These are phyloP conservation scores for Canariomyces notabilis DNA, from an alignment of 2,329 filamentous ascomycete genomes.

Conservation along the genomic window DNA sequence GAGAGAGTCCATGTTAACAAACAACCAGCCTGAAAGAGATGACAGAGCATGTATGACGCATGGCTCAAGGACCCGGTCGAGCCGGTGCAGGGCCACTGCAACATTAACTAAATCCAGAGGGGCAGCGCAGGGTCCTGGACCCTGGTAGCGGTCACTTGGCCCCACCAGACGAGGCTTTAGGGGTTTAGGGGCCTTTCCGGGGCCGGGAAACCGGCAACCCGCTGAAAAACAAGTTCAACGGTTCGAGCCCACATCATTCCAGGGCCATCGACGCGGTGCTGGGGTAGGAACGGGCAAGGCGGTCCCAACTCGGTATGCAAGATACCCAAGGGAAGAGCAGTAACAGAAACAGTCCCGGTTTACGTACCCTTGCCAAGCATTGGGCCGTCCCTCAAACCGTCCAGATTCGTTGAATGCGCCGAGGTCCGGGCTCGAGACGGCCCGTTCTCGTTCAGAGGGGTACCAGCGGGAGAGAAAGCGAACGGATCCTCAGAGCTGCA, in stretches of 20 bases:
- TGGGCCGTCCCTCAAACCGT: constrained; percentile 7
- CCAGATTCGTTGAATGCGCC: constrained; percentile 3
- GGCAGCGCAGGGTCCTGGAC: not conserved
- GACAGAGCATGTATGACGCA: constrained; percentile 10
- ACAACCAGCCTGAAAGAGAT: not conserved
- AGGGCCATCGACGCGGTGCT: too few relatives aligned
- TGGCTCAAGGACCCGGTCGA: not conserved
- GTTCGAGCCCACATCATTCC: not conserved
- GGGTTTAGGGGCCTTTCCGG: not conserved
- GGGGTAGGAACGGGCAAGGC: not conserved
- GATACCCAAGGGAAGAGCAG: too few relatives aligned
- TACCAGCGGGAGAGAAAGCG: constrained; percentile 33
- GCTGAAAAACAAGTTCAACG: not conserved
- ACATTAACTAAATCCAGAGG: not conserved
- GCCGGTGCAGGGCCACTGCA: not conserved
- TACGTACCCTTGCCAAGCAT: constrained; percentile 16
- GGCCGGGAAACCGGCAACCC: not conserved
- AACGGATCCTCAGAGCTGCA: constrained; percentile 31
- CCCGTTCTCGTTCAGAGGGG: constrained; percentile 26
- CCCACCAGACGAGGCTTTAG: not conserved
- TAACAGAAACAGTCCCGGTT: not conserved
- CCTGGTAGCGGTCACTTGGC: too few relatives aligned
- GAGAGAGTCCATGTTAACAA: not conserved
- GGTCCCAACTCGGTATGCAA: too few relatives aligned
- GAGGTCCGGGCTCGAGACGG: constrained; percentile 5